Conservation (phyloP, 2,329 filamentous ascomycete genomes). For the Chaetomiaceae sp. region DNA sequence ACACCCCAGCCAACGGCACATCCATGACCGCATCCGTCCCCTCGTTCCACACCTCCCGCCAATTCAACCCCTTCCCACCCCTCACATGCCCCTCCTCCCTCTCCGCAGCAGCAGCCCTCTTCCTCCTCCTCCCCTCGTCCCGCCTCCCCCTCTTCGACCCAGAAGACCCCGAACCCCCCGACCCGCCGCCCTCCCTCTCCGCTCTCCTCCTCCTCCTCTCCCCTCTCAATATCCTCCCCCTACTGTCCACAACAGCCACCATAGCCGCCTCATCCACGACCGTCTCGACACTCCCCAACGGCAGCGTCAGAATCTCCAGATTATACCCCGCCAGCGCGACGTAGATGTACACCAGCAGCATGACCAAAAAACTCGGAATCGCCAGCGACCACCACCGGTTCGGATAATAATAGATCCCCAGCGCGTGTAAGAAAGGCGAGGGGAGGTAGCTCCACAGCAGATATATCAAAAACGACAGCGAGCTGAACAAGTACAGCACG, state of each 20-base stretch:
- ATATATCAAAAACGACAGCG: constrained; percentile 70
- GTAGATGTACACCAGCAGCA: constrained; percentile 87
- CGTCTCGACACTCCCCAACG: constrained; percentile 75
- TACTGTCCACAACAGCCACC: constrained; percentile 74
- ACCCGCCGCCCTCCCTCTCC: constrained; percentile 31
- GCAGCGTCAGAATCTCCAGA: constrained; percentile 78
- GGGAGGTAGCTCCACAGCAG: constrained; percentile 86
- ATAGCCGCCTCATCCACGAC: constrained; percentile 87
- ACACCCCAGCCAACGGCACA: constrained; percentile 89
- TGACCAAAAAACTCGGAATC: constrained; percentile 84
- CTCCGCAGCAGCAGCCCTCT: neutral
- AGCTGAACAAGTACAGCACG: constrained; percentile 88
- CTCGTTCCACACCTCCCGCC: constrained; percentile 81
- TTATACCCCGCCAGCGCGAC: constrained; percentile 90
- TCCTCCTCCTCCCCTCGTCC: constrained; percentile 11
- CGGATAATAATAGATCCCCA: constrained; percentile 95
- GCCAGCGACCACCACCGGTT: constrained; percentile 97
- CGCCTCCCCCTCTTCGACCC: constrained; percentile 31
- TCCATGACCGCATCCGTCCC: constrained; percentile 98
- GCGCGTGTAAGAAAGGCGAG: constrained; percentile 81
- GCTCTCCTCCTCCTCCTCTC: constrained; percentile 35
- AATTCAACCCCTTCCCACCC: constrained; percentile 47
- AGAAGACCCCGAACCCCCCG: no score
- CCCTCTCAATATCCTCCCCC: constrained; percentile 48
- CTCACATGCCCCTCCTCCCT: constrained; percentile 32